Percentiles rank a stretch among this genome's conserved stretches.
These are phyloP conservation scores for Leccinum subspadiceum DNA, from an alignment of 1,284 basidiomycete genomes.

Conservation along the genomic window DNA sequence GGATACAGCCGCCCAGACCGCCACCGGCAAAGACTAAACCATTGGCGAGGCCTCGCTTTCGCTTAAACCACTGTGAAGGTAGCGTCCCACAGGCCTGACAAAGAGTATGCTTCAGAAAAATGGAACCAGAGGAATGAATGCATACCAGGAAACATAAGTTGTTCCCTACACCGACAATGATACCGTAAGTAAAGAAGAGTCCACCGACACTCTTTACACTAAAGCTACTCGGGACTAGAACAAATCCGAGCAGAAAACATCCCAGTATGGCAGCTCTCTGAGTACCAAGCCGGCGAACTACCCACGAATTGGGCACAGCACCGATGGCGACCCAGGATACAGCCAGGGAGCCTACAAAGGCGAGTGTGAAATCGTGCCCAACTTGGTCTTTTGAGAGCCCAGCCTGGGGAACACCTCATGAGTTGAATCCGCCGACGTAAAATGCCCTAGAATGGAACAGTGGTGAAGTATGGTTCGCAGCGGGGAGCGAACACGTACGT, in stretches of 20 bases:
- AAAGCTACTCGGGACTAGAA: constrained; percentile 30
- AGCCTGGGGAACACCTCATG: constrained; percentile 32
- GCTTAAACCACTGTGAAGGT: constrained; percentile 36
- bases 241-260: constrained; percentile 28
- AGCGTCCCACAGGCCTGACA: constrained; percentile 29
- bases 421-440: constrained; percentile 26
- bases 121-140: not conserved
- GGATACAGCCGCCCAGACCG: constrained; percentile 35
- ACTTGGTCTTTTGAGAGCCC: constrained; percentile 25
- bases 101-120: not conserved
- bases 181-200: constrained; percentile 32
- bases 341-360: constrained; percentile 34
- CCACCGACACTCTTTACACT: constrained; percentile 25
- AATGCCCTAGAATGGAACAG: constrained; percentile 17
- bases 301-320: constrained; percentile 28
- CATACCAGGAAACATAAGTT: constrained; percentile 26
- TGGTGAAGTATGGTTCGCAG: not conserved
- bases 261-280: constrained; percentile 25
- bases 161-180: constrained; percentile 22
- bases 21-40: constrained; percentile 34
- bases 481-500: constrained; percentile 14
- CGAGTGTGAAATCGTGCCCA: constrained; percentile 25
- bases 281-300: constrained; percentile 28
- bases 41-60: constrained; percentile 33
- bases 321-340: constrained; percentile 31